Conservation (phyloP, 768 basidiomycete species). For the Pulveroboletus sp. region DNA sequence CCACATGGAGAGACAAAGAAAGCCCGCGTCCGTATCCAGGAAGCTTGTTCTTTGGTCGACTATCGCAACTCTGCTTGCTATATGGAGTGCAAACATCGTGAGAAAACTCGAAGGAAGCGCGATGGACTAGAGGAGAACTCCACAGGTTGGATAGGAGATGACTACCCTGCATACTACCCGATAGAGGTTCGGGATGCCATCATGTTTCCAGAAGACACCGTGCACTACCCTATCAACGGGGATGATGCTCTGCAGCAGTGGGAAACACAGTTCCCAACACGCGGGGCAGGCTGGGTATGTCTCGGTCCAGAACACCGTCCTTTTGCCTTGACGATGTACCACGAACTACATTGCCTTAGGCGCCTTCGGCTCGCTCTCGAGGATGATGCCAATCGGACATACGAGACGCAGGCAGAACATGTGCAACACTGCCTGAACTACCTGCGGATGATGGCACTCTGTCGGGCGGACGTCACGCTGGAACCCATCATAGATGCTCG, state of each 20-base stretch:
- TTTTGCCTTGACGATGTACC: conserved; percentile 35
- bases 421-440: conserved; percentile 47
- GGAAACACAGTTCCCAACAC: conserved; percentile 20
- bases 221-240: conserved; percentile 24
- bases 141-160: conserved; percentile 25
- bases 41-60: conserved; percentile 24
- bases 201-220: conserved; percentile 26
- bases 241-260: conserved; percentile 19
- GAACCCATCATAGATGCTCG: conserved; percentile 33
- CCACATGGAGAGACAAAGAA: conserved; percentile 14
- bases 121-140: not conserved
- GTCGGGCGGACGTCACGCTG: conserved; percentile 44
- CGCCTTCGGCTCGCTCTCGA: conserved; percentile 23
- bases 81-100: conserved; percentile 17
- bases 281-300: conserved; percentile 21
- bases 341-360: conserved; percentile 36
- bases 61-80: conserved; percentile 14
- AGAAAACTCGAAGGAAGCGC: not conserved
- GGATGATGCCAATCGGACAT: conserved; percentile 10
- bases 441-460: conserved; percentile 42
- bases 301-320: conserved; percentile 27
- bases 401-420: conserved; percentile 18
- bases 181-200: conserved; percentile 18
- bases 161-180: conserved; percentile 25
- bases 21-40: not conserved